Evolutionary conservation across 306 rosid genomes (phyloP).

Genomic region (Dicorynia guianensis): DNA sequence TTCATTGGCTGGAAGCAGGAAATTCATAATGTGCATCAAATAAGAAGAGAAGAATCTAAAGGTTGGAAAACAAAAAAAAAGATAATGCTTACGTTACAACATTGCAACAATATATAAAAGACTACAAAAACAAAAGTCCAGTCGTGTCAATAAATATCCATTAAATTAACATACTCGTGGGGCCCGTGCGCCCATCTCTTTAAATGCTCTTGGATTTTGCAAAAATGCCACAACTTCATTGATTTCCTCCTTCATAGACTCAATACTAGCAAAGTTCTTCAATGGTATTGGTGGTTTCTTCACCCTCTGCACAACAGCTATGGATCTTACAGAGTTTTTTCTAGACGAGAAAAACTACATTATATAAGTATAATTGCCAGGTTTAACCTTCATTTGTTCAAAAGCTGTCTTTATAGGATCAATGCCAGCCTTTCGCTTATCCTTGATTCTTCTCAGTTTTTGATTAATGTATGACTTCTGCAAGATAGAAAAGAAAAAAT

Average conservation of each 20-base stretch:
- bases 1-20: slow-evolving; percentile 28
- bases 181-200: slow-evolving; percentile 97
- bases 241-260: slow-evolving; percentile 95
- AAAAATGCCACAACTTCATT: slow-evolving; percentile 94
- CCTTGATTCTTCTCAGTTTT: slow-evolving; percentile 54
- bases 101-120: slow-evolving; percentile 25
- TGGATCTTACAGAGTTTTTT: slow-evolving; percentile 42
- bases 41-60: slow-evolving; percentile 28
- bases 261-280: slow-evolving; percentile 85
- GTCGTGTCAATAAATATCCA: slow-evolving; percentile 15
- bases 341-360: slow-evolving; percentile 19
- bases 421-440: slow-evolving; percentile 69
- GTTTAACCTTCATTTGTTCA: slow-evolving; percentile 87
- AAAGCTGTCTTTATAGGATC: slow-evolving; percentile 95
- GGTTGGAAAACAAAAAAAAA: slow-evolving; percentile 5
- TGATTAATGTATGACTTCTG: slow-evolving; percentile 67
- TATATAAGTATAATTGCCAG: slow-evolving; percentile 24
- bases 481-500: slow-evolving; percentile 44
- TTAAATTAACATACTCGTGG: slow-evolving; percentile 79
- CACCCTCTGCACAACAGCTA: slow-evolving; percentile 81
- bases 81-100: slow-evolving; percentile 20
- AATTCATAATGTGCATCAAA: slow-evolving; percentile 15
- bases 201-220: slow-evolving; percentile 87
- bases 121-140: slow-evolving; percentile 7
- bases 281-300: slow-evolving; percentile 94